Evolutionary conservation across 805 yeast genomes (phyloP), one percentile per base, ranked within the genome.

Genomic region (Suhomyces kilbournensis): DNA sequence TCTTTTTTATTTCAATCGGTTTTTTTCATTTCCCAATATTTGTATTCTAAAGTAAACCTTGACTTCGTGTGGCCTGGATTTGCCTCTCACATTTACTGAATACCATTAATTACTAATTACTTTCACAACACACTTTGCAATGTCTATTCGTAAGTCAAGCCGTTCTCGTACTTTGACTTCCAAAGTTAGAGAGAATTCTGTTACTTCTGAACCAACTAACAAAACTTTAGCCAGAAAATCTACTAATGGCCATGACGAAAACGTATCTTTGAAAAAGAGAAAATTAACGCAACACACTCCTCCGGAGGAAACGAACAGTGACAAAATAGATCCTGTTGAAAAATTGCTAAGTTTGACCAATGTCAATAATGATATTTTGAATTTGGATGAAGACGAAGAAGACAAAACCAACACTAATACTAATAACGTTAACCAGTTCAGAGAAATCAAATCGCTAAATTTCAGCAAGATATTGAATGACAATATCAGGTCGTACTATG

Each of bases 271-370:
- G 4, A 42, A 42, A 23, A 38, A 38, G 23, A 52, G 44, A 53
- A 49, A 44, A 34, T 45, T 55, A 39, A 47, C 32, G 32, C 20
- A 39, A 17, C 35, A 38, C 44, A 22, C 30, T 32, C 43, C 47
- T 14, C 47, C 17, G 12, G 49, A 48, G 32, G 52, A 50, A 44
- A 48, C 28, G 48, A 56, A 58, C n/a, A 56, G 60, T 28, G 75
- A 72, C 53, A 69, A 60, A 50, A 66, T 74, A 25, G 79, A 75
- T 56, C 79, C 78, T 5, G 77, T 75, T 48, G 76, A 74, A 56
- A 73, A 66, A 54, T 64, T 75, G 34, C 61, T 74, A 47, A 68
- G 74, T 51, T 67, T 72, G 50, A 64, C 74, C 9, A 68, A 61
- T 49, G 52, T 60, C 23, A 63, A 69, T 51, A 62, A 58, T 35